These are phyloP conservation scores for Eucalyptus cloeziana DNA, from an alignment of 345 rosid species.

Conservation along the genomic window DNA sequence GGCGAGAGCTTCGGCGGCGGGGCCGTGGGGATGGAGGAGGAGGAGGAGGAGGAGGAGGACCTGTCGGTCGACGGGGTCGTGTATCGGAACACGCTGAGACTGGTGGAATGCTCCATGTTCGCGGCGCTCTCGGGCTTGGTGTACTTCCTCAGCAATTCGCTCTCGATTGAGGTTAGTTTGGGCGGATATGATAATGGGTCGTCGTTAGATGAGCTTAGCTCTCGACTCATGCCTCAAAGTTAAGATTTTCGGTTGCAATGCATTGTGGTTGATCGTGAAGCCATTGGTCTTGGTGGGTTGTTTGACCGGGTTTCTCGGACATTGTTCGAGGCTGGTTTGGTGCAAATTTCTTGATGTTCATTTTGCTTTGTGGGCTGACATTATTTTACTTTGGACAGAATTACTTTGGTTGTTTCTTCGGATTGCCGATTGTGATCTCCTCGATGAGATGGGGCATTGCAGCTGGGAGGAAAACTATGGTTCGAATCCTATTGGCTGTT, in stretches of 20 bases:
- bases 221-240: neutral
- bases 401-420: conserved; percentile 93
- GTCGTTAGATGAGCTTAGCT: neutral
- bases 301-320: neutral
- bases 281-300: neutral
- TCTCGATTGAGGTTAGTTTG: conserved; percentile 64
- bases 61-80: conserved; percentile 40
- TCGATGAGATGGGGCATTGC: conserved; percentile 89
- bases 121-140: conserved; percentile 82
- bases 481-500: neutral
- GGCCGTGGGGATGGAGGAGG: conserved; percentile 9
- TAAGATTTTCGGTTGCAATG: neutral
- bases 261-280: neutral
- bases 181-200: neutral
- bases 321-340: neutral
- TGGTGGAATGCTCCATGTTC: conserved; percentile 93
- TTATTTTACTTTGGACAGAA: conserved; percentile 31
- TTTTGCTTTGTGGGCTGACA: neutral
- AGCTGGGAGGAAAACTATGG: conserved; percentile 94
- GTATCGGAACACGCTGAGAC: conserved; percentile 60
- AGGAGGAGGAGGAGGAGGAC: conserved; percentile 40
- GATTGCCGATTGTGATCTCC: conserved; percentile 80
- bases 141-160: conserved; percentile 88
- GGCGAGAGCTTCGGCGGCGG: neutral
- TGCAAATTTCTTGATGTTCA: neutral